These are phyloP conservation scores for Monilinia laxa DNA, from an alignment of 2,329 filamentous ascomycete species.

Conservation along the genomic window DNA sequence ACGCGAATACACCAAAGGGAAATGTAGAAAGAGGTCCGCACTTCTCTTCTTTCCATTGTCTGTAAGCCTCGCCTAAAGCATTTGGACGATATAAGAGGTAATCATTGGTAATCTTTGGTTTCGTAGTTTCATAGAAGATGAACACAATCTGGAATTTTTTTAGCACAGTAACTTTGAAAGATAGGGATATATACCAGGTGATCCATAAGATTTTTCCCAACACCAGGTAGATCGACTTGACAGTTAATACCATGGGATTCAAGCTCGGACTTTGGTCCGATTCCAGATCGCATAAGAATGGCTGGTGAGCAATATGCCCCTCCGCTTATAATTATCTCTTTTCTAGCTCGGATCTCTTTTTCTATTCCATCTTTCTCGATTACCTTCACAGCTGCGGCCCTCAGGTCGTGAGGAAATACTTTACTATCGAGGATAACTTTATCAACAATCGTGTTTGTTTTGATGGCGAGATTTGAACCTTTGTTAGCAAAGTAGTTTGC, in stretches of 20 bases:
- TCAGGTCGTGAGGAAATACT: slow-evolving; percentile 39
- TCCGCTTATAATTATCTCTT: slow-evolving; percentile 51
- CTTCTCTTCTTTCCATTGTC: slow-evolving; percentile 58
- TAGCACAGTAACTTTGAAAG: not conserved
- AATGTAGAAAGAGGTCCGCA: slow-evolving; percentile 59
- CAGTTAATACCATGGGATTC: slow-evolving; percentile 49
- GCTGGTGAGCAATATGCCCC: slow-evolving; percentile 50
- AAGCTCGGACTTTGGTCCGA: slow-evolving; percentile 46
- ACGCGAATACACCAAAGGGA: slow-evolving; percentile 63
- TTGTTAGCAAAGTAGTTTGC: slow-evolving; percentile 52
- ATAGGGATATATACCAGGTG: slow-evolving; percentile 45
- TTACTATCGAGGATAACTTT: slow-evolving; percentile 49
- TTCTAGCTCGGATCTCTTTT: slow-evolving; percentile 44
- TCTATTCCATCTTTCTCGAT: slow-evolving; percentile 45
- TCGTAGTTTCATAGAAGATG: slow-evolving; percentile 59
- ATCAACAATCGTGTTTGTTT: slow-evolving; percentile 51
- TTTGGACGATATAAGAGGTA: slow-evolving; percentile 56
- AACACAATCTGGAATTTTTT: slow-evolving; percentile 49
- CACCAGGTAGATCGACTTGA: slow-evolving; percentile 58
- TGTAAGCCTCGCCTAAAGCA: slow-evolving; percentile 51
- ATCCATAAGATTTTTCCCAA: slow-evolving; percentile 62
- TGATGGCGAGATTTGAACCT: slow-evolving; percentile 43
- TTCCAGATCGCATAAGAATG: slow-evolving; percentile 48
- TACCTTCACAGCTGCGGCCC: slow-evolving; percentile 48
- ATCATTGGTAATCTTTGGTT: slow-evolving; percentile 55